Conservation (phyloP, 1,139 yeast species). For the Debaryomycetaceae sp. region DNA sequence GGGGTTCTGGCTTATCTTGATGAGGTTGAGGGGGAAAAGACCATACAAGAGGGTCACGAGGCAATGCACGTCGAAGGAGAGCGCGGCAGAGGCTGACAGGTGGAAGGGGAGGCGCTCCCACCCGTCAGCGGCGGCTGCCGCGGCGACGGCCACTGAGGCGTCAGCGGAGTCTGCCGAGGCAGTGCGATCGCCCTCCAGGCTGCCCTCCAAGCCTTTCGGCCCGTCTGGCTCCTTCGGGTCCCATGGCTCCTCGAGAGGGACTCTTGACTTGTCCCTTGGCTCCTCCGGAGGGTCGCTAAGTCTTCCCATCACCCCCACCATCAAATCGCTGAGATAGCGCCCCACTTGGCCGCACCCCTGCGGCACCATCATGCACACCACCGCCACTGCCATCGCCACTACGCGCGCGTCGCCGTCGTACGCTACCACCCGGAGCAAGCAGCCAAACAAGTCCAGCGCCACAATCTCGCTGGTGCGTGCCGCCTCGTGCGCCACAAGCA, state of each 20-base stretch:
- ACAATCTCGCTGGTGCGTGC: constrained; percentile 29
- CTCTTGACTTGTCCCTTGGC: too few species aligned
- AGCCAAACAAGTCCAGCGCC: constrained; percentile 36
- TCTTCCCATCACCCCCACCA: too few species aligned
- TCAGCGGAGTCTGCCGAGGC: too few species aligned
- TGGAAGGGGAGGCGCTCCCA: too few species aligned
- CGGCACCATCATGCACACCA: constrained; percentile 53
- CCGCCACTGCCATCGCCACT: constrained; percentile 38
- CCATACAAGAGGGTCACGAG: constrained; percentile 51
- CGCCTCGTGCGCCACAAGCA: constrained; percentile 23
- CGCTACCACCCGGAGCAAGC: constrained; percentile 37
- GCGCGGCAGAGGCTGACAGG: too few species aligned
- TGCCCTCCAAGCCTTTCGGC: too few species aligned
- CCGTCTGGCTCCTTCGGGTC: too few species aligned
- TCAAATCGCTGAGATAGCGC: constrained; percentile 32
- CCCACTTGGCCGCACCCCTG: constrained; percentile 38
- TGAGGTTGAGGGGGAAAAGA: constrained; percentile 51
- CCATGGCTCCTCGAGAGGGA: too few species aligned
- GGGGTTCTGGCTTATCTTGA: constrained; percentile 43
- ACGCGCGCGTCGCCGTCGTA: constrained; percentile 42
- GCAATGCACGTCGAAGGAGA: constrained; percentile 20
- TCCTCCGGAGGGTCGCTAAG: too few species aligned
- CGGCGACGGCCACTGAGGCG: too few species aligned
- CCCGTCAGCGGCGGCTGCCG: too few species aligned
- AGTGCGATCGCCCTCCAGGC: too few species aligned